Base-by-base conservation (phyloP, 2,329 filamentous ascomycete genomes). In the Emmonsia crescens region DNA sequence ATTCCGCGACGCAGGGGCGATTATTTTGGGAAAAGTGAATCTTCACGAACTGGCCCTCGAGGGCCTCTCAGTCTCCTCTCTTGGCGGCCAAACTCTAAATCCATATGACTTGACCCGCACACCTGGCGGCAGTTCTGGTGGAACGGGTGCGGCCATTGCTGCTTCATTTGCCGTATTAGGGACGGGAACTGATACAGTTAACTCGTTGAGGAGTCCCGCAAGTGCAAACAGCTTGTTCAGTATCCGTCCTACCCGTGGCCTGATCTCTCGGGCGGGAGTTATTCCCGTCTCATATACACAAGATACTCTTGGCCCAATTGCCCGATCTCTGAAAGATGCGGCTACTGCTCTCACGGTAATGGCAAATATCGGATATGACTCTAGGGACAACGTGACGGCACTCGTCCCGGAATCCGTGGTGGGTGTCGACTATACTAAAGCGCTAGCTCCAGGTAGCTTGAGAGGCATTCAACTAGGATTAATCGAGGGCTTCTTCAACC, bases 71-170 rank as follows among this genome's bases (percentile, higher is more conserved):
- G 83, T 85, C 1, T 87, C 84, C 0, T 86, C 83, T 0, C 69
- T 85, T 0, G 84, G 83, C 14, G 85, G 85, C 0, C 85, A 88
- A 71, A 86, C 85, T 0, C 69, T 83, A 63, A 88, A 88, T 69
- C 84, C 85, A 0, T 89, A 90, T 65, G 85, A 89, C 69, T 70
- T 75, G 1, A 79, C 78, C 0, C 80, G 87, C n/a, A 88, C 85
- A 0, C 85, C 85, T 0, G 85, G 85, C 3, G 85, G 85, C 0
- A 85, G 81, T 52, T 85, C 83, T 36, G 85, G 85, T 12, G 85
- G 85, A 0, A 85, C 82, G 0, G 84, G 82, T 0, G 84, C 83
- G 0, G 83, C 83, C 0, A 75, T 88, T 33, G 84, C 81, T 16
- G 75, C 80, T 1, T 83, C 79, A 27, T 79, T 87, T 61, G 82